phyloP scores from a whole-genome alignment of 2,329 filamentous ascomycete genomes.

The Microsporum audouinii region DNA sequence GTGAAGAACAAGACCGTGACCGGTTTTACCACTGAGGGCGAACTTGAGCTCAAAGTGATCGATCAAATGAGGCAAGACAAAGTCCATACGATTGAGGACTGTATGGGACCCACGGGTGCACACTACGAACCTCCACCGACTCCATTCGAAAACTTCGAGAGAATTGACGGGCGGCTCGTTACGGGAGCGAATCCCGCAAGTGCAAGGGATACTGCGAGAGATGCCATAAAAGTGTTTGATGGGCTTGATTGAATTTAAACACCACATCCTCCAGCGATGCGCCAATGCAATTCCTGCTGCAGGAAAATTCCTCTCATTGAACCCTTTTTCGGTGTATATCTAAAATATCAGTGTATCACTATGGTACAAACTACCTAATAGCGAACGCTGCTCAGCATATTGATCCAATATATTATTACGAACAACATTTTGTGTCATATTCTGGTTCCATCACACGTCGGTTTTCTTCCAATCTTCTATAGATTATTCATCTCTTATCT shows the following conservation, averaged over 20 bases:
- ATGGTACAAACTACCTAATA: not conserved
- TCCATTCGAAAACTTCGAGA: conserved; percentile 14
- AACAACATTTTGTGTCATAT: no score
- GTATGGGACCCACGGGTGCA: conserved; percentile 8
- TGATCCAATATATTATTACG: no score
- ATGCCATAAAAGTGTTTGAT: conserved; percentile 31
- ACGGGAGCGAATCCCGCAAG: conserved; percentile 36
- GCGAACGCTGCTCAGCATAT: no score
- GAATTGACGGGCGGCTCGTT: conserved; percentile 22
- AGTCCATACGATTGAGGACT: conserved; percentile 14
- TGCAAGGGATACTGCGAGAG: conserved; percentile 29
- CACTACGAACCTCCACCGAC: conserved; percentile 10
- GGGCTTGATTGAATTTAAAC: conserved; percentile 6
- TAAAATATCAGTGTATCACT: not conserved
- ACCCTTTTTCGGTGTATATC: not conserved
- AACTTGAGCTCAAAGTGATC: conserved; percentile 26
- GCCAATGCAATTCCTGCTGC: not conserved
- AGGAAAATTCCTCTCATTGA: not conserved
- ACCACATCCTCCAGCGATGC: not conserved
- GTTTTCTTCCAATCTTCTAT: no score
- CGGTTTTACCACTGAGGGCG: conserved; percentile 32
- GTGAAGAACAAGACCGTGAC: conserved; percentile 30
- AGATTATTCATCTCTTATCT: not conserved
- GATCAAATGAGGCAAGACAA: conserved; percentile 21
- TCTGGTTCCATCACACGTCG: no score